phyloP scores from a whole-genome alignment of 2,329 filamentous ascomycete genomes.

The Colletotrichum plurivorum region DNA sequence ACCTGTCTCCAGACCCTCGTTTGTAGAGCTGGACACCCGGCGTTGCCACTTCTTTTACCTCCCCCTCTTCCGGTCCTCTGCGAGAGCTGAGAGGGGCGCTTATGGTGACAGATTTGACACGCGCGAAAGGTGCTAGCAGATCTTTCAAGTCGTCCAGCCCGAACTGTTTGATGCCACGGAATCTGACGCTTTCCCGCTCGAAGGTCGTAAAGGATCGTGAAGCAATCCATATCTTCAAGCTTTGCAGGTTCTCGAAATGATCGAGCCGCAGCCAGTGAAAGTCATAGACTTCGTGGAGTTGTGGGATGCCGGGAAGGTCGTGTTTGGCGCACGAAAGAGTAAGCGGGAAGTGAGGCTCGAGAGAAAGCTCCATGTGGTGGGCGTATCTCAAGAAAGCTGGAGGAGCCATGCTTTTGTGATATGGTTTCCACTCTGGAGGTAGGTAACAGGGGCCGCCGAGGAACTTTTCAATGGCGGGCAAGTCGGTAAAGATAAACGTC shows the following conservation, averaged over 20 bases:
- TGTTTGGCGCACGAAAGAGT: conserved; percentile 2
- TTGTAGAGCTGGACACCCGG: conserved; percentile 1
- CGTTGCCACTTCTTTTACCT: not conserved
- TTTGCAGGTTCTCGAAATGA: not conserved
- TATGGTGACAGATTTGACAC: not conserved
- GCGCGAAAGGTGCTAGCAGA: not conserved
- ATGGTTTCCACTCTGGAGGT: not conserved
- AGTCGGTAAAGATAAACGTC: conserved; percentile 26
- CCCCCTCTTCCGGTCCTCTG: not conserved
- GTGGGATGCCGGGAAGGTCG: not conserved
- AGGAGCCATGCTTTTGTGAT: not conserved
- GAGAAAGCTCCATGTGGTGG: conserved; percentile 13
- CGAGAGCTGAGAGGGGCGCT: conserved; percentile 6
- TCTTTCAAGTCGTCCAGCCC: not conserved
- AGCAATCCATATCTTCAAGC: conserved; percentile 9
- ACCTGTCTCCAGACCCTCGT: conserved; percentile 8
- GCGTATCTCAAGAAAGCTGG: not conserved
- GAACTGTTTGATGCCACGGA: not conserved
- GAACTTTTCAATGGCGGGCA: conserved; percentile 2
- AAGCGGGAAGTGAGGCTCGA: not conserved
- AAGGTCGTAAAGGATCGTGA: not conserved
- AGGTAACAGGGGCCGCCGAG: conserved; percentile 18
- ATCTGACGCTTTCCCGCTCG: not conserved
- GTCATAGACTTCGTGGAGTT: conserved; percentile 16
- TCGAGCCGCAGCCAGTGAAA: conserved; percentile 25